Conservation (phyloP, 257 asterid genomes). For the Dorcoceras hygrometricum region DNA sequence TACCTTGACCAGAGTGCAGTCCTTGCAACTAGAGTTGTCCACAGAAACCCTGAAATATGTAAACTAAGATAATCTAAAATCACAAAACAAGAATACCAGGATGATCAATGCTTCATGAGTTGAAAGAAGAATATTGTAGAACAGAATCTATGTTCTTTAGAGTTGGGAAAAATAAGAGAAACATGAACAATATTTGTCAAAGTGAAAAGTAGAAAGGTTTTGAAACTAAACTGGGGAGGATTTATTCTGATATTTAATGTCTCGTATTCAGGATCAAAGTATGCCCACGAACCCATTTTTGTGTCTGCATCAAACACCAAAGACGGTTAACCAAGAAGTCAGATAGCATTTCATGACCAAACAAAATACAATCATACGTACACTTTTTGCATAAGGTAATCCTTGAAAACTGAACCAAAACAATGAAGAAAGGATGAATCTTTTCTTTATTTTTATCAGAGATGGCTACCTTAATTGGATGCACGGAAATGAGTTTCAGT, state of each 20-base stretch:
- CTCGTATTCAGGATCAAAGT: slow-evolving; percentile 98
- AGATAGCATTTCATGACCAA: neutral
- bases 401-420: neutral
- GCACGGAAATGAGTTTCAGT: slow-evolving; percentile 29
- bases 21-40: slow-evolving; percentile 81
- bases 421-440: neutral
- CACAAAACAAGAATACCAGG: slow-evolving; percentile 20
- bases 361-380: neutral
- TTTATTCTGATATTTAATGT: slow-evolving; percentile 90
- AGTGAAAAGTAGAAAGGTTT: slow-evolving; percentile 11
- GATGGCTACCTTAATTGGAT: slow-evolving; percentile 24
- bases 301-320: slow-evolving; percentile 39
- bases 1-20: slow-evolving; percentile 94
- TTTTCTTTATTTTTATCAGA: neutral
- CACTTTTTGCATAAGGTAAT: neutral
- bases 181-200: slow-evolving; percentile 16
- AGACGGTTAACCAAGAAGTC: slow-evolving; percentile 15
- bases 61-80: slow-evolving; percentile 17
- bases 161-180: slow-evolving; percentile 7
- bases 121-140: neutral
- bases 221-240: slow-evolving; percentile 81
- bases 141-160: neutral
- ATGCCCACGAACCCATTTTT: slow-evolving; percentile 81
- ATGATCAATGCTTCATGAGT: neutral
- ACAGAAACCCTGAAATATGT: slow-evolving; percentile 77